These are phyloP conservation scores for Candida loeiensis DNA, from an alignment of 805 yeast species.

Conservation along the genomic window DNA sequence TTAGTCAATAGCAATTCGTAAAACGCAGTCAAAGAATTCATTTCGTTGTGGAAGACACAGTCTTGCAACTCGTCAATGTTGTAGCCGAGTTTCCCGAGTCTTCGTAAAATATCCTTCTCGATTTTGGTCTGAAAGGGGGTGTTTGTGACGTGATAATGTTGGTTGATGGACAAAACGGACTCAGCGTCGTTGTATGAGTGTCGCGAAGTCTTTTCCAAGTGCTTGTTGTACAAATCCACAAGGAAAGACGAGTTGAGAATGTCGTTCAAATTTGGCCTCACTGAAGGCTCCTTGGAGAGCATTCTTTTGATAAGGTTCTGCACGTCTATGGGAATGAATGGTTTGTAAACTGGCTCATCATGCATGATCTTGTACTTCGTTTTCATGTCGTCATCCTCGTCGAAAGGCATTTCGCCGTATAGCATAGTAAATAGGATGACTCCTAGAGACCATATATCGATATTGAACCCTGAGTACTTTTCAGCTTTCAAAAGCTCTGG, in stretches of 20 bases:
- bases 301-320: conserved; percentile 49
- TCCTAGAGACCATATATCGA: conserved; percentile 92
- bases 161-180: conserved; percentile 37
- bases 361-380: conserved; percentile 59
- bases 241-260: conserved; percentile 35
- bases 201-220: conserved; percentile 17
- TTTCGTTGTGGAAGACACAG: conserved; percentile 54
- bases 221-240: conserved; percentile 29
- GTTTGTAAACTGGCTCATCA: conserved; percentile 59
- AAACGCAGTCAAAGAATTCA: conserved; percentile 71
- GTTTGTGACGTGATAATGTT: conserved; percentile 29
- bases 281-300: conserved; percentile 61
- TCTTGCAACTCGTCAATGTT: conserved; percentile 58
- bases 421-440: conserved; percentile 80
- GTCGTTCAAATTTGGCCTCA: conserved; percentile 51
- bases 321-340: conserved; percentile 47
- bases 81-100: conserved; percentile 57
- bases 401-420: conserved; percentile 88
- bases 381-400: conserved; percentile 68
- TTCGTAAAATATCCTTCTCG: conserved; percentile 62
- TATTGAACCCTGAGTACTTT: conserved; percentile 74
- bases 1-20: conserved; percentile 66
- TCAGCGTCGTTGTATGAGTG: conserved; percentile 29
- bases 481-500: conserved; percentile 76
- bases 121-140: conserved; percentile 52